Base-by-base conservation (phyloP, 768 basidiomycete species). In the Mycena vulgaris region DNA sequence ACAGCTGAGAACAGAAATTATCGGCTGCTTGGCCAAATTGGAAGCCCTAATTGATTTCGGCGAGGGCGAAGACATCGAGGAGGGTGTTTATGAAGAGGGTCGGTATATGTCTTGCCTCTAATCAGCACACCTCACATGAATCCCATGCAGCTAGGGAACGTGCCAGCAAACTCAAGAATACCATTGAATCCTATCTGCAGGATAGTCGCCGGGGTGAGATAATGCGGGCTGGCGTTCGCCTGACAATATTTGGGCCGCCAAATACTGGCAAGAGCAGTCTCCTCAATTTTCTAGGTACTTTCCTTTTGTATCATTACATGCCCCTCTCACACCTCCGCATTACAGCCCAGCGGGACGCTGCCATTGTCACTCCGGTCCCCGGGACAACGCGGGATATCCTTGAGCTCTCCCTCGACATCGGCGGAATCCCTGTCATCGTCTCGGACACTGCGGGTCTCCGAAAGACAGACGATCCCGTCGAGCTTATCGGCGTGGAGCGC, bases 11-110 rank as follows among this genome's bases (percentile, higher is more conserved):
- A 79, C 80, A 9, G 86, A 89, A 16, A 90, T 95, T 21, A 88
- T 97, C 27, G 84, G 88, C 31, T 93, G 92, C 57, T 87, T 95
- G 25, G 90, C 96, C 14, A 87, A 90, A 70, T 84, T 95, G 5
- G 96, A 98, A 80, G 96, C 96, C 1, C 81, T 97, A 23, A 96
- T 98, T 62, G 96, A 97, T 78, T 98, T 97, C 79, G 95, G 95
- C 8, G 96, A 98, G 80, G 93, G 92, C 17, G 96, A 97, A 75
- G 93, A 95, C 39, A 88, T 97, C 45, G 95, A 96, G 75, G 92
- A 93, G n/a, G 91, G 87, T 11, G 90, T 95, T 23, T 90, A 89
- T 72, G 91, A 91, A 13, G 84, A 88, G 82, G 94, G 95, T 93
- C 63, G 5, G 80, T 27, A 37, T 31, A 52, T 39, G 28, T 47